phyloP scores from a whole-genome alignment of 805 yeast species.

The Maudiozyma barnettii region DNA sequence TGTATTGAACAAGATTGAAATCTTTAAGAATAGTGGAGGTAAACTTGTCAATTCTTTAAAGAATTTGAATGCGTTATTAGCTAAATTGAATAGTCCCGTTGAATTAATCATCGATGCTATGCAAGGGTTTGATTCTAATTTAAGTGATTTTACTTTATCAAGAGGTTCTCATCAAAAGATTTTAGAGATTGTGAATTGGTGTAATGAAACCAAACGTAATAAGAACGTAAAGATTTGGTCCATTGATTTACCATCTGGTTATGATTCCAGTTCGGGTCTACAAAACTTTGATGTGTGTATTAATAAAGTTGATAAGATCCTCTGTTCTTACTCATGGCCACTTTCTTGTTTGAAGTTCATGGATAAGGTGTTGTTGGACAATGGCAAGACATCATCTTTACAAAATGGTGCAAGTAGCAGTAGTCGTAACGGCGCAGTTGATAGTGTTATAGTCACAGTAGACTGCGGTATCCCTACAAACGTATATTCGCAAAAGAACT shows the following conservation, averaged over 20 bases:
- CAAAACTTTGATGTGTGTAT: slow-evolving; percentile 30
- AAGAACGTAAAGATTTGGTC: slow-evolving; percentile 33
- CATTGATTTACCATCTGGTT: slow-evolving; percentile 72
- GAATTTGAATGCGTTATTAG: slow-evolving; percentile 32
- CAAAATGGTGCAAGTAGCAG: neutral
- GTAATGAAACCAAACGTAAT: slow-evolving; percentile 32
- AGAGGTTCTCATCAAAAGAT: slow-evolving; percentile 9
- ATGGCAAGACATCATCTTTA: neutral
- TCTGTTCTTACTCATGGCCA: slow-evolving; percentile 62
- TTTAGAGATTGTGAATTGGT: slow-evolving; percentile 52
- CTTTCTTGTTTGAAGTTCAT: slow-evolving; percentile 26
- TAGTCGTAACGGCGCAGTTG: neutral
- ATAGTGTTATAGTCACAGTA: slow-evolving; percentile 44
- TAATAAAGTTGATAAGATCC: slow-evolving; percentile 42
- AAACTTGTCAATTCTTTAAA: slow-evolving; percentile 37
- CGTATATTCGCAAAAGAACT: slow-evolving; percentile 34
- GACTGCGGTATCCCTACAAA: slow-evolving; percentile 65
- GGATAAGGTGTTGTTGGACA: neutral
- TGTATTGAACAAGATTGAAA: slow-evolving; percentile 41
- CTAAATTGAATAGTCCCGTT: slow-evolving; percentile 56
- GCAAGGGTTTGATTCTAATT: slow-evolving; percentile 71
- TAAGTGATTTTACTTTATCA: slow-evolving; percentile 12
- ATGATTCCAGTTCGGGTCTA: slow-evolving; percentile 72
- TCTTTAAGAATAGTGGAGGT: slow-evolving; percentile 61
- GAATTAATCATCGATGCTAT: slow-evolving; percentile 76